Evolutionary conservation across 2,329 filamentous ascomycete species (phyloP), one percentile per base, ranked within the genome.

Genomic region (Fusarium xyrophilum): DNA sequence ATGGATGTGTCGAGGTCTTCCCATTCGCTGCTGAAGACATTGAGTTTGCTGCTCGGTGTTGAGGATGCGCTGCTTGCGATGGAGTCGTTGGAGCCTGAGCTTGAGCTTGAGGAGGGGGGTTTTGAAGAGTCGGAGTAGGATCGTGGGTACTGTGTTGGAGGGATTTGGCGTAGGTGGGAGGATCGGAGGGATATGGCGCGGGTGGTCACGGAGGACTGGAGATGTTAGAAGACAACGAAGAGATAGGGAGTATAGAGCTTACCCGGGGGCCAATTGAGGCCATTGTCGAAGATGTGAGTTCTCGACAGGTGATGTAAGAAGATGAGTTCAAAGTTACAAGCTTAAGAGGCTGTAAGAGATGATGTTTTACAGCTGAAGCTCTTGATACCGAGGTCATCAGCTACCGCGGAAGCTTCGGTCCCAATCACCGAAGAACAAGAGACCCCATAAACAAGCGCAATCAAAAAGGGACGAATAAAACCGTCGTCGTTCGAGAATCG

Each of bases 1-100:
- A 83, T 80, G 50, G 77, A 76, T 30, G 76, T 78, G 60, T 83
- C 80, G 5, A 78, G 79, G 52, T 82, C 79, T 62, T 83, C 81
- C 81, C 81, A 83, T 56, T 82, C 80, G 38, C 79, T 76, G 54
- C 76, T 77, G 40, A 80, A 81, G 13, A 80, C 67, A 47, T 79
- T 79, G 59, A 76, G 76, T 60, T 77, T 79, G 27, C 74, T 72
- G 17, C 17, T 53, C 6, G 27, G 13, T 5, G 38, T 2, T 44
- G 38, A 53, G 28, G 51, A 53, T 27, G 51, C 38, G 30, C 46
- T 50, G 17, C 30, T 36, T 36, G 46, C 30, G 21, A 50, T 50
- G 30, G 46, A 50, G 1, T 25, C 17, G 46, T 25, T 9, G 6
- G 46, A 33, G 44, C 21, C 25, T 15, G 46, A 33, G 2, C 21